Percentiles rank a stretch among this genome's conserved stretches.
phyloP scores from a whole-genome alignment of 805 yeast species.

The Ogataea neopini region DNA sequence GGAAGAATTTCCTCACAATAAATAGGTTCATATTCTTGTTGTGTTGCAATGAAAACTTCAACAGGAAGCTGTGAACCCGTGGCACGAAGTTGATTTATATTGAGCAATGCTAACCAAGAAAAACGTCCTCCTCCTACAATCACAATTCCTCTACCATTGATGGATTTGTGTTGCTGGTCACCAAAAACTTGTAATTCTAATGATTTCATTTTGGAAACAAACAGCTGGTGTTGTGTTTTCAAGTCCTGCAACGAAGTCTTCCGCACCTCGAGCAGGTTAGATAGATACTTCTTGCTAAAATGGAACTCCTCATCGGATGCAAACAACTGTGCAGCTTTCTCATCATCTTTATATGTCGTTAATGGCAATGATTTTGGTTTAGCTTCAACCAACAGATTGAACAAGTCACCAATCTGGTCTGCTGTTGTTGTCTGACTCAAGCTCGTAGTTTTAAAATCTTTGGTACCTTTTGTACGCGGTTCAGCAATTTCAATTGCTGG shows the following conservation, averaged over 20 bases:
- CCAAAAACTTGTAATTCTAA: slow-evolving; percentile 42
- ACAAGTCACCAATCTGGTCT: slow-evolving; percentile 18
- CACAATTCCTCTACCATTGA: slow-evolving; percentile 41
- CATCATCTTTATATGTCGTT: slow-evolving; percentile 41
- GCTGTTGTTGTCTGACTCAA: neutral
- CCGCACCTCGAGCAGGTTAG: slow-evolving; percentile 43
- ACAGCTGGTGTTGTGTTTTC: slow-evolving; percentile 18
- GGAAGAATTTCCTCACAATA: slow-evolving; percentile 48
- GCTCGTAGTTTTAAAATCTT: neutral
- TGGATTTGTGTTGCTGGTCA: slow-evolving; percentile 12
- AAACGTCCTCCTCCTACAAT: slow-evolving; percentile 55
- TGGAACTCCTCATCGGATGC: slow-evolving; percentile 41
- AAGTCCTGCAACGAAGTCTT: slow-evolving; percentile 27
- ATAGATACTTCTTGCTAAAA: slow-evolving; percentile 48
- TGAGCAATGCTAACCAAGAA: slow-evolving; percentile 51
- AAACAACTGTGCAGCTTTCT: slow-evolving; percentile 46
- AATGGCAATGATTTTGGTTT: slow-evolving; percentile 43
- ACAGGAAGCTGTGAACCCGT: slow-evolving; percentile 49
- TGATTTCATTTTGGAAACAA: slow-evolving; percentile 20
- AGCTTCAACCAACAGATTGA: slow-evolving; percentile 27
- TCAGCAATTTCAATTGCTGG: neutral
- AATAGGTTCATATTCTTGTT: slow-evolving; percentile 45
- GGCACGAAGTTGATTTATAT: slow-evolving; percentile 46
- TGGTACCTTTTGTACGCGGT: neutral
- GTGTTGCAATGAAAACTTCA: slow-evolving; percentile 49